Base-by-base conservation (phyloP, 1,284 basidiomycete species). In the Athelia psychrophila region DNA sequence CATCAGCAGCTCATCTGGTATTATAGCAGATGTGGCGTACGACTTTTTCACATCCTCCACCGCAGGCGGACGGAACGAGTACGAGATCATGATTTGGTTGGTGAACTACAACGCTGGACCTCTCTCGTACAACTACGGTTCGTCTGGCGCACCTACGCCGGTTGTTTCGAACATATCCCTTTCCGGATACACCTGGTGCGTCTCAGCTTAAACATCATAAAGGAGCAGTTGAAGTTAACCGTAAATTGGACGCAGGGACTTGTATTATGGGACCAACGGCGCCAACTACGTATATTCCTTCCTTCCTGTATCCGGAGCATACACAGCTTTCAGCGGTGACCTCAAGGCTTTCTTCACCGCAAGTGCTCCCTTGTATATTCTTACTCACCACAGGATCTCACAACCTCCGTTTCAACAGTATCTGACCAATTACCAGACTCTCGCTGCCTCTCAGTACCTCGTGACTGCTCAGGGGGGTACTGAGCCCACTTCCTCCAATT, bases 21-120 rank as follows among this genome's bases (percentile, higher is more conserved):
- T 73, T 52, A 75, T 81, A 40, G 76, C 78, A 0, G 74, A 86
- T 54, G 73, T 84, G 44, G 79, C 83, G 10, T 87, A 76, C 56
- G 84, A 87, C 56, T 56, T 86, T 1, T 87, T 86, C 70, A 86
- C 84, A 0, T 76, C 83, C 1, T 65, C 64, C 52, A 70, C 71
- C 1, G 42, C 79, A 30, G 75, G 75, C 2, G 83, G 83, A 18
- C 65, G 71, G 18, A 74, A 75, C 54, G 70, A 68, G 27, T 75
- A 80, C 58, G 85, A 87, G 60, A 76, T 85, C 56, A 87, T 87
- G 84, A 66, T 87, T 54, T 86, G 85, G 84, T 73, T 86, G 8
- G 81, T 72, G 4, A 81, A 79, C 61, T 74, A 67, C 68, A 78
- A 79, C 55, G 75, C 83, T 9, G 76, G 75, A 2, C 84, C 84